Evolutionary conservation across 352 stramenopile genomes (phyloP).

Genomic region (Elongisporangium undulatum): DNA sequence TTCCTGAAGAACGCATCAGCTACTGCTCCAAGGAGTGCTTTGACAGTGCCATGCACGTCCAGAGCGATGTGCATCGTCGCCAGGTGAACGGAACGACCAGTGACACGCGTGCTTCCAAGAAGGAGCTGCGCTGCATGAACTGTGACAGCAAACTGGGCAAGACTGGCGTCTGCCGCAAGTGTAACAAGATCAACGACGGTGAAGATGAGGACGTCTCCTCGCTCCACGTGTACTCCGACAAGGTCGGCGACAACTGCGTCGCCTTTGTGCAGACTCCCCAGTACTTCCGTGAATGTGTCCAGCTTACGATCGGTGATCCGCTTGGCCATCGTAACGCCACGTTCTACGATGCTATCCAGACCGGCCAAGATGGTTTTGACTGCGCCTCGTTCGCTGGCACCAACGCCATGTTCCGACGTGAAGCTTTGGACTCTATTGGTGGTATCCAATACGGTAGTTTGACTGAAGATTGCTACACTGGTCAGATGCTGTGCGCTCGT

Average conservation of each 20-base stretch:
- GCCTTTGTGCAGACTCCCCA: constrained; percentile 81
- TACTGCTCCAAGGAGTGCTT: constrained; percentile 89
- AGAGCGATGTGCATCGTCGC: constrained; percentile 69
- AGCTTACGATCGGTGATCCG: constrained; percentile 78
- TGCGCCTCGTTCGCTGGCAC: constrained; percentile 82
- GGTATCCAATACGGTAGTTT: constrained; percentile 86
- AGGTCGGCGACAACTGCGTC: constrained; percentile 71
- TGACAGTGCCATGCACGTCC: constrained; percentile 79
- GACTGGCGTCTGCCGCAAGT: constrained; percentile 69
- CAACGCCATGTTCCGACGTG: constrained; percentile 79
- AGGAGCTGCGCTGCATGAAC: constrained; percentile 69
- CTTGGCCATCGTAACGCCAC: constrained; percentile 80
- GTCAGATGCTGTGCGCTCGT: constrained; percentile 69
- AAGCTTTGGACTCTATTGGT: constrained; percentile 82
- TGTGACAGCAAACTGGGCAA: constrained; percentile 73
- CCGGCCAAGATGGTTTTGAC: constrained; percentile 81
- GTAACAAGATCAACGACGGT: constrained; percentile 42
- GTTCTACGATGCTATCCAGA: constrained; percentile 87
- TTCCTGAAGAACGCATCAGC: constrained; percentile 78
- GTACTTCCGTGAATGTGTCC: constrained; percentile 83
- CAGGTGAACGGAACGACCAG: constrained; percentile 81
- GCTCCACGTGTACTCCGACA: constrained; percentile 75
- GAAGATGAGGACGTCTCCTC: constrained; percentile 47
- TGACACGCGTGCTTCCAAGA: constrained; percentile 60
- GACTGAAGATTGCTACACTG: constrained; percentile 85